Base-by-base conservation (phyloP, 345 rosid species). In the Camelina sativa region DNA sequence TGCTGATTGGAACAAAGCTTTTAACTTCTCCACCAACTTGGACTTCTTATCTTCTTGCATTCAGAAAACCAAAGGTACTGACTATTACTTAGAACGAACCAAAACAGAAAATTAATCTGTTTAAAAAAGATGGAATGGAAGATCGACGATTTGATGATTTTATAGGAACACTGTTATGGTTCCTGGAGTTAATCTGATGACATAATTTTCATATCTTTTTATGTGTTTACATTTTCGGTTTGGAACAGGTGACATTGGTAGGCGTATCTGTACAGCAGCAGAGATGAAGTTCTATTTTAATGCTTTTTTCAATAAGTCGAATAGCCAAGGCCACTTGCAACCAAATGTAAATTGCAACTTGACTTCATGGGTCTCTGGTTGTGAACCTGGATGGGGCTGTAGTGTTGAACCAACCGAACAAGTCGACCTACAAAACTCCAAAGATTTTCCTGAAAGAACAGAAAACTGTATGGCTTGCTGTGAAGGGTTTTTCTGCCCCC, bases 341-440 rank as follows among this genome's bases (percentile, higher is more conserved):
- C 86, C 89, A 19, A 95, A 90, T 84, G 70, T 12, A 57, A 89
- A 94, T 67, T 94, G 99, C 75, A 92, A 94, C 79, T 76, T 92
- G 72, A 90, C 91, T 40, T 80, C 90, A 16, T 92, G 97, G 99
- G 74, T 84, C 71, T 71, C 93, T 62, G 97, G 97, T 60, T 95
- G 99, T 84, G 99, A 95, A 68, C 96, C 99, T 3, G 97, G 99
- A 56, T 95, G 99, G 99, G 89, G 88, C 55, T 95, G 99, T 81
- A 85, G 91, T 76, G 56, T 70, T 28, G 88, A 80, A 55, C 61
- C 19, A 35, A 62, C 69, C 60, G 82, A 84, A 74, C 73, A 63
- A 32, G 82, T 87, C 19, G 90, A 90, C 69, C 80, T 87, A 20
- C 37, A 78, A 69, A 82, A 92, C 74, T 89, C 90, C 20, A 74